Conservation (phyloP, 1,139 yeast genomes). For the Hansenula lynferdii region DNA sequence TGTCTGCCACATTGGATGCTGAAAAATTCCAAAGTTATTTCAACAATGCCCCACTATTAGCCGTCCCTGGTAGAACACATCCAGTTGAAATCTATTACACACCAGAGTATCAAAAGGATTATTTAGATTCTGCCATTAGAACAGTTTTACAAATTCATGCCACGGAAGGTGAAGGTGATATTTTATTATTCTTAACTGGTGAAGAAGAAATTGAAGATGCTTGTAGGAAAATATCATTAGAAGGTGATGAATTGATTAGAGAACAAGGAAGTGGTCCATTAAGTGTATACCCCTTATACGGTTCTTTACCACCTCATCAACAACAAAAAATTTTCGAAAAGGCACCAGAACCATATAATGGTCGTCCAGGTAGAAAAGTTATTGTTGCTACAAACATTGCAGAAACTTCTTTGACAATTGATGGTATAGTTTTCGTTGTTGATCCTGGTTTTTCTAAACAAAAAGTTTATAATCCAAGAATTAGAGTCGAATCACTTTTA, state of each 20-base stretch:
- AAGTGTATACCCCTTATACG: constrained; percentile 87
- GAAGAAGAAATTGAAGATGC: constrained; percentile 99
- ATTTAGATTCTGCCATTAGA: constrained; percentile 89
- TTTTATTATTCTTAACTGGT: constrained; percentile 86
- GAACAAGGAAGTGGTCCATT: constrained; percentile 91
- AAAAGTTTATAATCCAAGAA: constrained; percentile 94
- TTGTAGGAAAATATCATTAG: constrained; percentile 79
- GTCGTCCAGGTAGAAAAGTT: constrained; percentile 90
- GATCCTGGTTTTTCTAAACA: constrained; percentile 98
- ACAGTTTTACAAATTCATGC: constrained; percentile 96
- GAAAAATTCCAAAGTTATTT: constrained; percentile 91
- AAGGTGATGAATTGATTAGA: constrained; percentile 81
- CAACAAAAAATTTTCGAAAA: constrained; percentile 92
- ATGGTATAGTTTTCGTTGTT: constrained; percentile 94
- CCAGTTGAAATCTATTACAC: constrained; percentile 97
- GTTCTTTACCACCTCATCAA: constrained; percentile 92
- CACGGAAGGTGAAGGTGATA: constrained; percentile 92
- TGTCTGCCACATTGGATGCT: constrained; percentile 98
- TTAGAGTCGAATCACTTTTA: constrained; percentile 87
- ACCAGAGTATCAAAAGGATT: constrained; percentile 93
- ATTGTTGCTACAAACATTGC: constrained; percentile 96
- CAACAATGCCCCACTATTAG: constrained; percentile 86
- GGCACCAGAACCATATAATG: constrained; percentile 62
- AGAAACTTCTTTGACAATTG: constrained; percentile 95
- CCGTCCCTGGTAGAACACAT: constrained; percentile 97